Conservation (phyloP, 371 early-diverging fungal species). For the Mucor velutinosus region DNA sequence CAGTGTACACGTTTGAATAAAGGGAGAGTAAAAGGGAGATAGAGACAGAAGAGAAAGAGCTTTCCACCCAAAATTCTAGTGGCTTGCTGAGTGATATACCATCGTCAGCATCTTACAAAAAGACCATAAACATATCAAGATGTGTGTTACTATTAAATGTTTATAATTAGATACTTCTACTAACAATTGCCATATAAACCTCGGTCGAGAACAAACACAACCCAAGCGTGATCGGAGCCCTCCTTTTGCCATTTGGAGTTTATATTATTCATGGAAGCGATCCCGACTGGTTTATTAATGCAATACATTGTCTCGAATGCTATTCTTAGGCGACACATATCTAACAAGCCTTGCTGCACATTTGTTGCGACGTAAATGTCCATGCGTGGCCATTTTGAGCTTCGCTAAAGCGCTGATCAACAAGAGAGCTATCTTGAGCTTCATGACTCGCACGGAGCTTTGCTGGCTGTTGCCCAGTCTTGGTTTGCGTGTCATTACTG, state of each 20-base stretch:
- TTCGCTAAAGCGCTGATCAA: no score
- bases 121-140: no score
- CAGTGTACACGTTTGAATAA: not conserved
- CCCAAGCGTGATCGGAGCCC: not conserved
- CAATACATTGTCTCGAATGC: not conserved
- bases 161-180: not conserved
- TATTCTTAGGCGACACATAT: no score
- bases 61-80: not conserved
- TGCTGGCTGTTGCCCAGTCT: no score
- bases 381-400: no score
- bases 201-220: not conserved
- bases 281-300: not conserved
- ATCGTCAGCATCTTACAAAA: not conserved
- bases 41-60: not conserved
- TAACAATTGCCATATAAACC: not conserved
- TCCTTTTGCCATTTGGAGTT: not conserved
- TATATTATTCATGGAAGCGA: not conserved
- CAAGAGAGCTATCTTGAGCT: no score
- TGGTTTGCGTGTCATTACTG: no score
- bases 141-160: not conserved
- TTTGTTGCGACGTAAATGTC: no score
- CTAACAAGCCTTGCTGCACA: no score
- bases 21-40: no score
- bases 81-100: not conserved
- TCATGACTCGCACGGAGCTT: no score